phyloP scores from a whole-genome alignment of 441 rosid genomes.

The Pelargonium exstipulatum region DNA sequence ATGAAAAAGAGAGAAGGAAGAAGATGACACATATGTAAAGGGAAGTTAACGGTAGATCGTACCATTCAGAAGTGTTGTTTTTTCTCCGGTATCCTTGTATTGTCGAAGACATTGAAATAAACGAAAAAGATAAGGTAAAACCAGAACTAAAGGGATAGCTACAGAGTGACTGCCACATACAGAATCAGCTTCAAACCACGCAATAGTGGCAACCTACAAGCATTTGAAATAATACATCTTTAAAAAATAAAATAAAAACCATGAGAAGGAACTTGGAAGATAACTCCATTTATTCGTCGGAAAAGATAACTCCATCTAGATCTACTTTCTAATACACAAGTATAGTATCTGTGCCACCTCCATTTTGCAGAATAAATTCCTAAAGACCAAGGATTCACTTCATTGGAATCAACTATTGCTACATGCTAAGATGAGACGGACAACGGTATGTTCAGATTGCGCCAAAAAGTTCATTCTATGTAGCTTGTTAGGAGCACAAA shows the following conservation, averaged over 20 bases:
- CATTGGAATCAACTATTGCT: not conserved
- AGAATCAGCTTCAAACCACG: conserved; percentile 99
- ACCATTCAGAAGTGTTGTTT: conserved; percentile 77
- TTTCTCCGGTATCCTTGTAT: conserved; percentile 77
- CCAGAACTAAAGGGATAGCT: conserved; percentile 83
- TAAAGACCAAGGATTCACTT: conserved; percentile 5
- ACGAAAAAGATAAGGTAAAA: conserved; percentile 80
- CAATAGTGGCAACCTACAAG: conserved; percentile 87
- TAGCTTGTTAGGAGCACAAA: not conserved
- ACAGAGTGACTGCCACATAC: conserved; percentile 93
- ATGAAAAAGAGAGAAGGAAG: no score
- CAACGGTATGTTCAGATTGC: not conserved
- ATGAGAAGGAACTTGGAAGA: not conserved
- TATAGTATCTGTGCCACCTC: not conserved
- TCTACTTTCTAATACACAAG: not conserved
- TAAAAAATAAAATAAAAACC: no score
- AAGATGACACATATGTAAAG: not conserved
- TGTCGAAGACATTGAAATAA: conserved; percentile 91
- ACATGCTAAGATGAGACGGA: not conserved
- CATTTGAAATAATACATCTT: conserved; percentile 17
- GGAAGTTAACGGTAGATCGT: conserved; percentile 12
- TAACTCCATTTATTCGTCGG: not conserved
- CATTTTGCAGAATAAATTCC: not conserved
- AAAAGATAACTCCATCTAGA: not conserved
- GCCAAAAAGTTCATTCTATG: no score